Base-by-base conservation (phyloP, 1,284 basidiomycete species). In the Papiliotrema terrestris region DNA sequence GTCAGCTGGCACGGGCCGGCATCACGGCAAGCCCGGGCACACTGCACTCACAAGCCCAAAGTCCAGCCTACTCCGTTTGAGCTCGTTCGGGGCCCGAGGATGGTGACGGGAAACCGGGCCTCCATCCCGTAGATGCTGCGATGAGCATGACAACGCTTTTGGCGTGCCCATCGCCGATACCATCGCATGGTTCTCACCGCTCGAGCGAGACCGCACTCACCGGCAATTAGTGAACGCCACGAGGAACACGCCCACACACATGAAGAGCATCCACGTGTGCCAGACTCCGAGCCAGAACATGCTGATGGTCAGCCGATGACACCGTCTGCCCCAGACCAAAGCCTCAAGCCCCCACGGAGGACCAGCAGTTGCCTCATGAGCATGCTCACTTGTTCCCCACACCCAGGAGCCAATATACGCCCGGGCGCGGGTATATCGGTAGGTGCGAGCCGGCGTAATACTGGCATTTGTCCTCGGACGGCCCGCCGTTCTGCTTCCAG, bases 21-120 rank as follows among this genome's bases (percentile, higher is more conserved):
- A 36, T 45, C 22, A 23, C 36, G 17, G 11, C n/a, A 6, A 20
- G 17, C 36, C 17, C n/a, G n/a, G n/a, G n/a, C n/a, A n/a, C n/a
- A n/a, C 25, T 19, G 22, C 53, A 66, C 68, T 62, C 49, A 70
- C 68, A 70, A 68, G 9, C 62, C 63, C 8, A 66, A 6, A 8
- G 68, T 70, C 36, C 60, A 55, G 15, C 68, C 68, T n/a, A 68
- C 52, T 49, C 61, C 60, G 49, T 63, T 62, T 14, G 63, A 66
- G 17, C 60, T 66, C 45, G 62, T 52, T 15, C 68, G 42, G 2
- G 65, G 67, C 22, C 68, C 68, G 9, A 70, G 65, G 2, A 70
- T 56, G 0, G 68, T 68, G 22, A 70, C 59, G 36, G 60, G 62
- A 45, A 59, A 57, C 8, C 60, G 57, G 17, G 60, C 45, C 48